Evolutionary conservation across 495 filamentous ascomycete genomes (phyloP).

Genomic region (Trichoderma asperelloides): DNA sequence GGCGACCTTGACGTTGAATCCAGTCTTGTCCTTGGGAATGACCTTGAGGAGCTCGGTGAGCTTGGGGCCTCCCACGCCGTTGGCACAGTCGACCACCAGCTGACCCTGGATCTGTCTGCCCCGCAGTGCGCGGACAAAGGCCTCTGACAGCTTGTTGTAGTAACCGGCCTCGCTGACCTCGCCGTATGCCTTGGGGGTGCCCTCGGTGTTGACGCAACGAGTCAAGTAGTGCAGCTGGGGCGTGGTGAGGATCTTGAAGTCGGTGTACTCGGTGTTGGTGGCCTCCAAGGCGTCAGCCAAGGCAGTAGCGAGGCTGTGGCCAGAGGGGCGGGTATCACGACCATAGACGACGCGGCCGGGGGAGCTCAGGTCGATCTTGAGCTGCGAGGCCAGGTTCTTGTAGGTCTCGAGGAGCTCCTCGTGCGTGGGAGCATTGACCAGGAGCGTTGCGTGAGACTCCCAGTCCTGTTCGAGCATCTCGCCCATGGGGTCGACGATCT

Average conservation of each 20-base stretch:
- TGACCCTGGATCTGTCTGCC: constrained; percentile 58
- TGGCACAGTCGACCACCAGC: constrained; percentile 89
- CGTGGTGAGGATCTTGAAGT: constrained; percentile 84
- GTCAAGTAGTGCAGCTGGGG: constrained; percentile 95
- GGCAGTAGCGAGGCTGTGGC: constrained; percentile 68
- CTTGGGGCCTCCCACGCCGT: constrained; percentile 93
- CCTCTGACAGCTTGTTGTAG: constrained; percentile 78
- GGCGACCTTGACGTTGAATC: constrained; percentile 72
- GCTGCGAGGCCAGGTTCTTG: constrained; percentile 56
- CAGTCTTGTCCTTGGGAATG: constrained; percentile 56
- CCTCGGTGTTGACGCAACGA: constrained; percentile 85
- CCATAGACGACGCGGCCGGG: constrained; percentile 79
- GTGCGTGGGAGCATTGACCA: constrained; percentile 75
- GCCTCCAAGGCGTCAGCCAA: constrained; percentile 70
- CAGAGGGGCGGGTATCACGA: constrained; percentile 87
- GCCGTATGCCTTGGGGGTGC: constrained; percentile 73
- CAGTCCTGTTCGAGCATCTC: constrained; percentile 95
- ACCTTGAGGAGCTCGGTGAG: constrained; percentile 78
- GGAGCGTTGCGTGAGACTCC: constrained; percentile 76
- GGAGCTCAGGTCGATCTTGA: constrained; percentile 62
- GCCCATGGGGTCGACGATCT: constrained; percentile 95
- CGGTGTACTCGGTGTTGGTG: constrained; percentile 59
- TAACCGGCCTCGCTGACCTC: constrained; percentile 84
- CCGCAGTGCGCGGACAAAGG: constrained; percentile 73
- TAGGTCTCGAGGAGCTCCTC: constrained; percentile 67